Base-by-base conservation (phyloP, 2,329 filamentous ascomycete genomes). In the Aspergillus sp. region DNA sequence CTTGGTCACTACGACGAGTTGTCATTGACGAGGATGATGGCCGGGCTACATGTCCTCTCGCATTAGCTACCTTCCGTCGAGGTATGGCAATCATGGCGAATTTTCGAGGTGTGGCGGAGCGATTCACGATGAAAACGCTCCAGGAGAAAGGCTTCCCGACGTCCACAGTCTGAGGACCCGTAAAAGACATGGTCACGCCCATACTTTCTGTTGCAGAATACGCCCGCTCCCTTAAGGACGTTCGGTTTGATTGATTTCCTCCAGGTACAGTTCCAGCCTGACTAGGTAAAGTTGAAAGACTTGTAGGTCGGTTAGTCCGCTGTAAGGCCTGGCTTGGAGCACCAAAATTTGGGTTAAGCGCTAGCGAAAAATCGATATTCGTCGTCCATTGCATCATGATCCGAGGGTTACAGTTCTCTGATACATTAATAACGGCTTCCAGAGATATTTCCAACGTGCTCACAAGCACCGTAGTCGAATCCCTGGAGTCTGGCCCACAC, bases 71-170 rank as follows among this genome's bases (percentile, higher is more conserved):
- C 64, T 77, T 80, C 33, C 79, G 70, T 55, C 77, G 81, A 3
- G 82, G 79, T 15, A 86, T 76, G 1, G 80, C 79, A 19, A 83
- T 69, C 41, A 87, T 73, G 6, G 81, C 81, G 50, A 87, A 78
- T 62, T 83, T 82, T 3, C 82, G 79, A 19, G 76, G 66, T 49
- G 79, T 77, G n/a, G 74, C 70, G 14, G 83, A 85, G 12, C 81
- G 79, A 63, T 87, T 87, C 55, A 86, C 79, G 40, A 87, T 81
- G 59, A 87, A 84, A 4, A 87, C 74, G 40, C 78, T 74, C 79
- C 84, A 84, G 8, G 75, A 74, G 65, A 87, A 86, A 3, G 79
- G 73, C 39, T 79, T 73, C 12, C 81, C 81, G n/a, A 84, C 78
- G 8, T 73, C 67, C 11, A 82, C 80, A 15, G 68, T 73, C 5